A percentile compares a stretch with the other conserved stretches of the same genome.
These are phyloP conservation scores for Trifolium dubium DNA, from an alignment of 306 rosid genomes.

Conservation along the genomic window DNA sequence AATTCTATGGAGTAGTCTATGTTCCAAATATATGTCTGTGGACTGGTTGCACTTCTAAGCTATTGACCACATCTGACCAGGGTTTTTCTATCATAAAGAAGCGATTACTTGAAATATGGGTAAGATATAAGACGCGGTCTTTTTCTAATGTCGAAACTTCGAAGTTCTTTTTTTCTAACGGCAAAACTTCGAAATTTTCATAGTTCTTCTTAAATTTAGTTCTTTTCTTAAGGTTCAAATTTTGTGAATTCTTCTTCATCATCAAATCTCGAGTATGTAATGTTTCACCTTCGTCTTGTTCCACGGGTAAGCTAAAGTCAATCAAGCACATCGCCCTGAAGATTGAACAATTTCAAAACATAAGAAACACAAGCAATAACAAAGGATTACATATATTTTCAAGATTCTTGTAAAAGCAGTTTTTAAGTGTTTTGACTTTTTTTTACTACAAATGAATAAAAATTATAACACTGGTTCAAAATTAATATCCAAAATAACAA, in stretches of 20 bases:
- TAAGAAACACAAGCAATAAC: constrained; percentile 30
- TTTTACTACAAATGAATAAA: too few relatives aligned
- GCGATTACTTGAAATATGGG: constrained; percentile 70
- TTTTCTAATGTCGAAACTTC: constrained; percentile 49
- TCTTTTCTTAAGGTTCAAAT: constrained; percentile 53
- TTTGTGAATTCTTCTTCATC: constrained; percentile 50
- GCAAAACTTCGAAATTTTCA: constrained; percentile 69
- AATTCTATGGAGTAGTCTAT: constrained; percentile 39
- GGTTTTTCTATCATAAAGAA: constrained; percentile 84
- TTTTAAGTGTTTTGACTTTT: too few relatives aligned
- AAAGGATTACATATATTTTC: not conserved
- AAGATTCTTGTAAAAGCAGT: too few relatives aligned
- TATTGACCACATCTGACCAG: constrained; percentile 85
- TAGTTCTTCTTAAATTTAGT: constrained; percentile 70
- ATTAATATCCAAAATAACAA: too few relatives aligned
- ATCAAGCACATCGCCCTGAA: constrained; percentile 95
- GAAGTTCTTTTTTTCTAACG: constrained; percentile 44
- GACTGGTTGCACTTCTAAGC: constrained; percentile 76
- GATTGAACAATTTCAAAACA: constrained; percentile 35
- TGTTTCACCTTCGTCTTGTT: constrained; percentile 65
- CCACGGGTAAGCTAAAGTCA: constrained; percentile 83
- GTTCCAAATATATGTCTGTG: constrained; percentile 93
- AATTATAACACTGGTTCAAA: too few relatives aligned
- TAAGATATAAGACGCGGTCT: constrained; percentile 74
- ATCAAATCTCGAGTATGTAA: constrained; percentile 56